phyloP scores from a whole-genome alignment of 495 filamentous ascomycete species.

The Letharia lupina region DNA sequence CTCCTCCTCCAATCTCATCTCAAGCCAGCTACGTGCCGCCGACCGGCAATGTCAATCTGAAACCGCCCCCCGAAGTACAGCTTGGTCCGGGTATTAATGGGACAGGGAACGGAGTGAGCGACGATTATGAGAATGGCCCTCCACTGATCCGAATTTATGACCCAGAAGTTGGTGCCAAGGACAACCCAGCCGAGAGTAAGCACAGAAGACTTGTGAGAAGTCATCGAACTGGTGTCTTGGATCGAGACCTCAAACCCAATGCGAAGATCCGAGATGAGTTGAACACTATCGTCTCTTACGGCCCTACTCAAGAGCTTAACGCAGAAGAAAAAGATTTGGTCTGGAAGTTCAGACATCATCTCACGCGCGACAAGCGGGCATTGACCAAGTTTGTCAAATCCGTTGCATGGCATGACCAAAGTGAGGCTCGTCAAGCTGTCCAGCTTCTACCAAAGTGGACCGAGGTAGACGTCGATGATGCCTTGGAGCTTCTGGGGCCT shows the following conservation, averaged over 20 bases:
- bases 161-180: conserved; percentile 75
- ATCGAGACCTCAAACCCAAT: conserved; percentile 90
- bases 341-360: conserved; percentile 92
- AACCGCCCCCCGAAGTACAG: conserved; percentile 72
- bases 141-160: conserved; percentile 81
- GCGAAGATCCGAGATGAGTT: conserved; percentile 93
- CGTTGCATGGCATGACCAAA: conserved; percentile 83
- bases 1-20: conserved; percentile 68
- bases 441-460: conserved; percentile 91
- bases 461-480: conserved; percentile 94
- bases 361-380: conserved; percentile 86
- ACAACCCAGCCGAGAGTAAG: conserved; percentile 94
- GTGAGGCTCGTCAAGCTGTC: conserved; percentile 79
- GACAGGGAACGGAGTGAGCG: conserved; percentile 37
- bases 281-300: conserved; percentile 83
- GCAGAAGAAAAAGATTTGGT: conserved; percentile 90
- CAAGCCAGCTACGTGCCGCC: conserved; percentile 53
- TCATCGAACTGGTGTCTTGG: conserved; percentile 84
- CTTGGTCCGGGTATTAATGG: conserved; percentile 75
- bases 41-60: conserved; percentile 58
- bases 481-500: conserved; percentile 86
- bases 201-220: conserved; percentile 86
- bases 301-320: conserved; percentile 78
- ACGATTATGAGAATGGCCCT: conserved; percentile 45
- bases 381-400: conserved; percentile 97